Percentiles rank a stretch among this genome's conserved stretches.
Evolutionary conservation across 2,329 filamentous ascomycete species (phyloP).

Genomic region (Penicillium aurantiogriseum): DNA sequence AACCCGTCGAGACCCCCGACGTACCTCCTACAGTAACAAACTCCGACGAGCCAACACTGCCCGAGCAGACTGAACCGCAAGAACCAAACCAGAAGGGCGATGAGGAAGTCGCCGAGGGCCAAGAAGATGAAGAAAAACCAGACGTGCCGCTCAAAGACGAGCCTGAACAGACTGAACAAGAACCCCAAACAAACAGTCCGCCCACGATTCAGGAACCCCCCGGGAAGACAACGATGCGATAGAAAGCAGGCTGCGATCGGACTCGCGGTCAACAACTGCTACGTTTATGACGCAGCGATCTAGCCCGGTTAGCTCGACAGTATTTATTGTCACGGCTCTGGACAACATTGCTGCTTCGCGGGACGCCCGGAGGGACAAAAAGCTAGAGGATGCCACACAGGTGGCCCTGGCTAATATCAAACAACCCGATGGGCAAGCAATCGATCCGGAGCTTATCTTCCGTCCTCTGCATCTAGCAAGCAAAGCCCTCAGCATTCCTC

Average conservation of each 20-base stretch:
- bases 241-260: slow-evolving; percentile 52
- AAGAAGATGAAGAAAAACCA: slow-evolving; percentile 25
- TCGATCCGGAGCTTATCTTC: slow-evolving; percentile 90
- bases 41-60: slow-evolving; percentile 34
- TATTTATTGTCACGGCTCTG: slow-evolving; percentile 91
- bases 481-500: slow-evolving; percentile 76
- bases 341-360: slow-evolving; percentile 89
- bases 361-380: slow-evolving; percentile 83
- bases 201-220: slow-evolving; percentile 24
- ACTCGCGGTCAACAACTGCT: slow-evolving; percentile 60
- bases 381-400: slow-evolving; percentile 76
- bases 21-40: slow-evolving; percentile 27
- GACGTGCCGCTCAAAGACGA: slow-evolving; percentile 27
- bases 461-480: slow-evolving; percentile 86
- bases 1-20: slow-evolving; percentile 31
- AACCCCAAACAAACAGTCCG: slow-evolving; percentile 16
- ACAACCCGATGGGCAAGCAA: slow-evolving; percentile 73
- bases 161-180: slow-evolving; percentile 26
- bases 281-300: slow-evolving; percentile 52
- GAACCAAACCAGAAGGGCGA: slow-evolving; percentile 26
- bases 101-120: slow-evolving; percentile 10
- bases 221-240: slow-evolving; percentile 19
- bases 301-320: slow-evolving; percentile 82
- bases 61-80: slow-evolving; percentile 31
- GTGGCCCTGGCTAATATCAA: slow-evolving; percentile 83